A percentile compares a stretch with the other conserved stretches of the same genome.
phyloP scores from a whole-genome alignment of 176 grass and related monocot genomes.

The Oryza longistaminata region DNA sequence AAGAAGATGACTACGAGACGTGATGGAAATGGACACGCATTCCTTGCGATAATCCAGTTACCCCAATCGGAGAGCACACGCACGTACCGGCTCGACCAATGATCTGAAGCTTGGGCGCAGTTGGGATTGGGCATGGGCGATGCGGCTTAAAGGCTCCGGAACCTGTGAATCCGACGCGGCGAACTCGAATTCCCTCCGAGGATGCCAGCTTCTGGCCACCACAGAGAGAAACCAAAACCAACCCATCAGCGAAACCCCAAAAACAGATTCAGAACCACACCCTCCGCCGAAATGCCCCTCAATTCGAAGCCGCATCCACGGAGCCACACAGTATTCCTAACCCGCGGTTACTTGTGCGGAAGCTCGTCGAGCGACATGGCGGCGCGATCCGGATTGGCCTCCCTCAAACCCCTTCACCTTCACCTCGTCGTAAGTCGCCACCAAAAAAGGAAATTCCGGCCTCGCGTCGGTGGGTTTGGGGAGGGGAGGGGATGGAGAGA shows the following conservation, averaged over 20 bases:
- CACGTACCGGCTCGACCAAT: slow-evolving; percentile 44
- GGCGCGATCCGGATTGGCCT: slow-evolving; percentile 38
- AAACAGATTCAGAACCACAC: neutral
- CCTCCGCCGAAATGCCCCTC: neutral
- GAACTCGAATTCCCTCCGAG: neutral
- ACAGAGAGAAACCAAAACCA: slow-evolving; percentile 7
- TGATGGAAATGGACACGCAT: slow-evolving; percentile 13
- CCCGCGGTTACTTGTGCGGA: slow-evolving; percentile 34
- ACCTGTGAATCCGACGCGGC: slow-evolving; percentile 25
- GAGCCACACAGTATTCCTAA: neutral
- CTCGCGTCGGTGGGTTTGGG: neutral
- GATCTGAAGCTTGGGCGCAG: slow-evolving; percentile 36
- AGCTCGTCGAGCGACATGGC: slow-evolving; percentile 54
- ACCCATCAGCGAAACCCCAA: slow-evolving; percentile 20
- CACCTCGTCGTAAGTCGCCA: neutral
- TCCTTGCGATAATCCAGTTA: no score
- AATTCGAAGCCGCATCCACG: neutral
- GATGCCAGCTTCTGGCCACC: slow-evolving; percentile 6
- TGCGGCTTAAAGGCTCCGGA: slow-evolving; percentile 43
- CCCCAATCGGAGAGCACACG: no score
- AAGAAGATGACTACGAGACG: slow-evolving; percentile 1
- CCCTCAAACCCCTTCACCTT: no score
- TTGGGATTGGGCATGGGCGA: slow-evolving; percentile 42
- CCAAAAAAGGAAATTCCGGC: neutral
- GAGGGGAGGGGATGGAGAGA: neutral